Base-by-base conservation (phyloP, 2,329 filamentous ascomycete genomes). In the Bipolaris oryzae region DNA sequence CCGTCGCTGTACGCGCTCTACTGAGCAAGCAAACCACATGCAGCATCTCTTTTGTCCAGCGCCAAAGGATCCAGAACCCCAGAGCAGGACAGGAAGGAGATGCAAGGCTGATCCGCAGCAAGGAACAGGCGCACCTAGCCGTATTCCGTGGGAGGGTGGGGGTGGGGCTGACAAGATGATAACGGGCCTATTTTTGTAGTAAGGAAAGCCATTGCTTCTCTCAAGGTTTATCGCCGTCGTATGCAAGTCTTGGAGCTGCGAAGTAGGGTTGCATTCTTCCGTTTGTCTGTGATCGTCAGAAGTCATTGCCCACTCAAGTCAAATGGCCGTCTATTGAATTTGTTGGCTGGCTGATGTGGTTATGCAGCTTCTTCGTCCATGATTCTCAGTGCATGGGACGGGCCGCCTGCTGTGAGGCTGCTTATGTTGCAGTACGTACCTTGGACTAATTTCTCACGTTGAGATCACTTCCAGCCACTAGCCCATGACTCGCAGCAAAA, bases 1-100 rank as follows among this genome's bases (percentile, higher is more conserved):
- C 43, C 53, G 58, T 31, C 44, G 45, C 43, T 48, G 38, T 43
- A 48, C 25, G 49, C 23, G 43, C 42, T 43, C 21, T 10, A 18
- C 1, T 20, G 11, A 3, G 33, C 7, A 33, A 13, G 7, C 25
- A 18, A n/a, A 13, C 25, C n/a, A 18, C 15, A 18, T 33, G 42
- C 25, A 33, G 25, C 16, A 7, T 6, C 11, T 5, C 10, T 11
- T 28, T 13, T 33, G n/a, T 20, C 6, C 18, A 16, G 25, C 7
- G n/a, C 11, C 16, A n/a, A 23, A 43, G 28, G 41, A 42, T 34
- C 7, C 15, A 11, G 39, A 15, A 25, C 21, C 6, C 20, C 16
- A 9, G 16, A 21, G 23, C 38, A 11, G 23, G 21, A 34, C 15
- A 15, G 6, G 23, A 35, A 15, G 10, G 6, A 52, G 23, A 5